A percentile compares a stretch with the other conserved stretches of the same genome.
phyloP scores from a whole-genome alignment of 179 eudicot species.

The Heliamphora pulchella region DNA sequence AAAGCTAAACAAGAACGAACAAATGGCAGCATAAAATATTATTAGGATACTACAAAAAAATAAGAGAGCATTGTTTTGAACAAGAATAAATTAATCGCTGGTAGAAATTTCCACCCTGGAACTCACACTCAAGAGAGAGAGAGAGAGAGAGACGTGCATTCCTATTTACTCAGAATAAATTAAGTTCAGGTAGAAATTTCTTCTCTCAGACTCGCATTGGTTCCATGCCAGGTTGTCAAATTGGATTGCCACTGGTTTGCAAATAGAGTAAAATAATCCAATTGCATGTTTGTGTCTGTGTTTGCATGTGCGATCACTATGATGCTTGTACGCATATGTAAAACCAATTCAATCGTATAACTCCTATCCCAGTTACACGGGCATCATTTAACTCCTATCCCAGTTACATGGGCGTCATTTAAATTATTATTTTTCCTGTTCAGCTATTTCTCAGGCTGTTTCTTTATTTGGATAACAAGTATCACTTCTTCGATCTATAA shows the following conservation, averaged over 20 bases:
- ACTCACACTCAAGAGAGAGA: too few relatives aligned
- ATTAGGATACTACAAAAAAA: not conserved
- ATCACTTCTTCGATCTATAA: not conserved
- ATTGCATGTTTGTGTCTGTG: not conserved
- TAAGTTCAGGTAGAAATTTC: not conserved
- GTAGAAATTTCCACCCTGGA: too few relatives aligned
- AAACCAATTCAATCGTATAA: not conserved
- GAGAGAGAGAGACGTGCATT: not conserved
- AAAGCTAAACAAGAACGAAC: not conserved
- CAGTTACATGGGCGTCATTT: not conserved
- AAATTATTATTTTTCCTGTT: not conserved
- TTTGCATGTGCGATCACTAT: not conserved
- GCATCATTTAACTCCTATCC: too few relatives aligned
- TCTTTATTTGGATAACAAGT: not conserved
- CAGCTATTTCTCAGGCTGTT: not conserved
- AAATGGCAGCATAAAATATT: not conserved
- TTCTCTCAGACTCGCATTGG: not conserved
- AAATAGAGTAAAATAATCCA: not conserved
- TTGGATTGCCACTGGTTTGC: not conserved
- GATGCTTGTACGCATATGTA: too few relatives aligned
- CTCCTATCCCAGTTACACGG: not conserved
- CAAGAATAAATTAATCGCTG: too few relatives aligned
- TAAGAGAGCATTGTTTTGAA: too few relatives aligned
- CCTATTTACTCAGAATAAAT: not conserved
- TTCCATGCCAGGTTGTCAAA: not conserved